A percentile compares a stretch with the other conserved stretches of the same genome.
Evolutionary conservation across 1,284 basidiomycete species (phyloP).

Genomic region (Marasmius fiardii): DNA sequence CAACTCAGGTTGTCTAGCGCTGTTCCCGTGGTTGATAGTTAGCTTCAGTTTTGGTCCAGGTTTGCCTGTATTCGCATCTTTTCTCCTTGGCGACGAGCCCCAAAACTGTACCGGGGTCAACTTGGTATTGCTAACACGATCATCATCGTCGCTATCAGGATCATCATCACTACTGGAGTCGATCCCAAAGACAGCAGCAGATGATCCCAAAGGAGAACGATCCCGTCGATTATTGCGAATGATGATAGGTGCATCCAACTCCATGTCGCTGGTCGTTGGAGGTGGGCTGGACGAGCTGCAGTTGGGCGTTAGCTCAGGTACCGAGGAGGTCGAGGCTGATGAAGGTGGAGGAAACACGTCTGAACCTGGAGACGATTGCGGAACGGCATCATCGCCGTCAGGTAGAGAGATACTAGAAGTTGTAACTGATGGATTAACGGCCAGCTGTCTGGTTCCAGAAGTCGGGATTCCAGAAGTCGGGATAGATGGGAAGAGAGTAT

Average conservation of each 20-base stretch:
- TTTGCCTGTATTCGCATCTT: conserved; percentile 13
- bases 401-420: conserved; percentile 16
- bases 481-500: conserved; percentile 69
- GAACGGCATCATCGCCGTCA: conserved; percentile 18
- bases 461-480: conserved; percentile 54
- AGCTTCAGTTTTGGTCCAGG: conserved; percentile 10
- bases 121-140: conserved; percentile 27
- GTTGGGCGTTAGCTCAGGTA: conserved; percentile 63
- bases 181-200: conserved; percentile 17
- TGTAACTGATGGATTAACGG: conserved; percentile 11
- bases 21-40: background rate
- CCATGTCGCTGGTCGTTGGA: conserved; percentile 39
- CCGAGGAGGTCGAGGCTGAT: conserved; percentile 24
- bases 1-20: background rate
- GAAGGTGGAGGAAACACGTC: conserved; percentile 22
- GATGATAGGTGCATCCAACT: conserved; percentile 28
- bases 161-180: conserved; percentile 24
- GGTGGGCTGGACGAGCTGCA: conserved; percentile 66
- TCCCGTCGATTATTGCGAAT: conserved; percentile 18
- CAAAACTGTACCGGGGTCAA: conserved; percentile 39
- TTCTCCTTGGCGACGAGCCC: conserved; percentile 31
- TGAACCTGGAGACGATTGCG: conserved; percentile 27
- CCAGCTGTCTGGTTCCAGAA: conserved; percentile 36
- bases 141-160: conserved; percentile 20
- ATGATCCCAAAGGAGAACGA: conserved; percentile 14